phyloP scores from a whole-genome alignment of 371 early-diverging fungal genomes.

The Mortierella sp. region DNA sequence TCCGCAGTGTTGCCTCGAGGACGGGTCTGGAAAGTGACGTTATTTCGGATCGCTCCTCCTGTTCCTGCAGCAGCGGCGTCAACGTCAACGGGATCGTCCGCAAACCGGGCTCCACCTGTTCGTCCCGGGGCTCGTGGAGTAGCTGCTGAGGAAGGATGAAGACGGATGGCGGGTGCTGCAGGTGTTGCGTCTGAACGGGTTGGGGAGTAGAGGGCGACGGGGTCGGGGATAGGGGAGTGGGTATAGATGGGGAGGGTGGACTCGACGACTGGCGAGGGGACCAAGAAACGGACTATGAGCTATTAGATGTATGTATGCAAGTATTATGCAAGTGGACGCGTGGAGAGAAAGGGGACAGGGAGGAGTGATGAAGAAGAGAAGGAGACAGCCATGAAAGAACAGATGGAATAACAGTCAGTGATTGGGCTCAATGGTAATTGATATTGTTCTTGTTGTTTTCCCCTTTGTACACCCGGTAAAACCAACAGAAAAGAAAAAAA shows the following conservation, averaged over 20 bases:
- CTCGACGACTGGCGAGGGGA: slow-evolving; percentile 45
- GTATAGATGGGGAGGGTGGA: slow-evolving; percentile 48
- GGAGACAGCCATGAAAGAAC: background rate
- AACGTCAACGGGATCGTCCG: background rate
- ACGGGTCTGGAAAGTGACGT: slow-evolving; percentile 48
- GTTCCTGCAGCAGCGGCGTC: background rate
- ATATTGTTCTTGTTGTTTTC: background rate
- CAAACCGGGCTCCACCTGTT: slow-evolving; percentile 30
- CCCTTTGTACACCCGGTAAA: background rate
- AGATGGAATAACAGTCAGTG: background rate
- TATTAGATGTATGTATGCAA: background rate
- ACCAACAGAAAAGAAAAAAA: background rate
- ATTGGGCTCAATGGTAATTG: background rate
- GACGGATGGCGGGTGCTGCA: slow-evolving; percentile 41
- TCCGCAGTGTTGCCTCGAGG: slow-evolving; percentile 42
- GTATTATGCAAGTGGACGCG: background rate
- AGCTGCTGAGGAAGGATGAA: slow-evolving; percentile 20
- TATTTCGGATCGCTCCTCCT: background rate
- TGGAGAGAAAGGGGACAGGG: background rate
- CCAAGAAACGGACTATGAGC: slow-evolving; percentile 37
- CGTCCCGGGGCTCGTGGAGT: background rate
- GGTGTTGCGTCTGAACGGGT: slow-evolving; percentile 44
- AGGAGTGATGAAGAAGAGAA: background rate
- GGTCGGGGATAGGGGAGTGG: slow-evolving; percentile 37
- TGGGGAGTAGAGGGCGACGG: slow-evolving; percentile 34